phyloP scores from a whole-genome alignment of 768 basidiomycete species.

The Macrolepiota fuliginosa region DNA sequence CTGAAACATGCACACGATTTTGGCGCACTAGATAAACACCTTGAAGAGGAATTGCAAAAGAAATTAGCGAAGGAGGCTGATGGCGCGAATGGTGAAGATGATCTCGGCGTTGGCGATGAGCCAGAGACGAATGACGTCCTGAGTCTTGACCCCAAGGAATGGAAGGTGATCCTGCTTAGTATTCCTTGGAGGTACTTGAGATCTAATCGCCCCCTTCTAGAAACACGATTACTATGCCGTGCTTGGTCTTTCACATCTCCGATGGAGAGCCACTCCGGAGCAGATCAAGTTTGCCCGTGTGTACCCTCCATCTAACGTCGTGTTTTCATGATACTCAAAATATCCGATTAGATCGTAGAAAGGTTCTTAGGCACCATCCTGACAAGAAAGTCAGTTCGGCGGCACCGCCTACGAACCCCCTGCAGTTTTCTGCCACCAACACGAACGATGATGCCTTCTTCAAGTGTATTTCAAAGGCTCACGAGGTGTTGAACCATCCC shows the following conservation, averaged over 20 bases:
- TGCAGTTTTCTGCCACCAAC: constrained; percentile 53
- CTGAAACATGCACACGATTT: constrained; percentile 78
- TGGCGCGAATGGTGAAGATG: constrained; percentile 57
- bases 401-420: constrained; percentile 25
- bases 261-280: constrained; percentile 81
- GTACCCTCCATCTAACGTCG: constrained; percentile 36
- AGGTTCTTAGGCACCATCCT: constrained; percentile 98
- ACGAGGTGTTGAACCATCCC: constrained; percentile 84
- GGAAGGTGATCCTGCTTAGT: constrained; percentile 67
- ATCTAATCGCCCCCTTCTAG: constrained; percentile 32
- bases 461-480: constrained; percentile 99
- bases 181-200: not conserved
- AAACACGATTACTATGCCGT: constrained; percentile 99
- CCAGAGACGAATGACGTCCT: constrained; percentile 71
- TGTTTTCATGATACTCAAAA: constrained; percentile 24
- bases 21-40: constrained; percentile 74
- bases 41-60: constrained; percentile 40
- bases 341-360: constrained; percentile 97
- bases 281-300: constrained; percentile 97
- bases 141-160: constrained; percentile 90
- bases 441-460: constrained; percentile 98
- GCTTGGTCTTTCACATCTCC: constrained; percentile 87
- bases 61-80: constrained; percentile 48
- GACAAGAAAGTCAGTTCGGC: constrained; percentile 77
- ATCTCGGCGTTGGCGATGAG: constrained; percentile 92